Evolutionary conservation across 768 basidiomycete species (phyloP).

Genomic region (Tulasnella sp.): DNA sequence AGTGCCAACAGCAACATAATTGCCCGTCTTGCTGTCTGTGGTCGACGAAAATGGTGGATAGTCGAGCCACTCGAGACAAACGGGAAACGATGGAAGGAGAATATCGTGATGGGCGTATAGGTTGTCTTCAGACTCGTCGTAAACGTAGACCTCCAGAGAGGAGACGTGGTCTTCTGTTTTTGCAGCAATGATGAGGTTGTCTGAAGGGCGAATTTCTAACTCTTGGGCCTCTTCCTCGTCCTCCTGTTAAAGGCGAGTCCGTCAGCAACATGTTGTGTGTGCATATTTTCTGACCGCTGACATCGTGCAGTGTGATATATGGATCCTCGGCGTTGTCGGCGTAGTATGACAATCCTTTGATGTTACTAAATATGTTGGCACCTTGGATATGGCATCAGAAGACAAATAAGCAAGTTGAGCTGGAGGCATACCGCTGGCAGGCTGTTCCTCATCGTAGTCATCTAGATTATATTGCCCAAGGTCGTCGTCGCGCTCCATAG

Average conservation of each 20-base stretch:
- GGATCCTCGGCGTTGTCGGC: constrained; percentile 91
- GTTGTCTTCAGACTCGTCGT: constrained; percentile 87
- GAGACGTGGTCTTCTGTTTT: constrained; percentile 97
- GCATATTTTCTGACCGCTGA: constrained; percentile 40
- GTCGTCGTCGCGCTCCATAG: constrained; percentile 50
- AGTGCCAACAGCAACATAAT: constrained; percentile 94
- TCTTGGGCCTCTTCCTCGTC: constrained; percentile 84
- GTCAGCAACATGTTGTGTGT: not conserved
- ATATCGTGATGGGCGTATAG: constrained; percentile 96
- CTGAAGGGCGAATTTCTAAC: constrained; percentile 80
- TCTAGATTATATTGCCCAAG: constrained; percentile 86
- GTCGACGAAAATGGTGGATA: constrained; percentile 62
- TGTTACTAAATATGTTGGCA: constrained; percentile 80
- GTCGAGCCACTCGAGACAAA: constrained; percentile 99
- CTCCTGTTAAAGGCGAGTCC: constrained; percentile 41
- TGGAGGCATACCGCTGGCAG: constrained; percentile 35
- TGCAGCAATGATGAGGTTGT: constrained; percentile 87
- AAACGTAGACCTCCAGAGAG: constrained; percentile 92
- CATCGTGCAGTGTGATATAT: constrained; percentile 93
- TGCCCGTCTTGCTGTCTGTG: constrained; percentile 50
- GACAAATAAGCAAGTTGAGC: not conserved
- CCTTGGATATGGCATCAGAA: not conserved
- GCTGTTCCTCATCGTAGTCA: constrained; percentile 80
- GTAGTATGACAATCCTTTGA: constrained; percentile 92
- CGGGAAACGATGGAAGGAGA: constrained; percentile 94